Base-by-base conservation (phyloP, 352 stramenopile species). In the Phytophthora hybrid region DNA sequence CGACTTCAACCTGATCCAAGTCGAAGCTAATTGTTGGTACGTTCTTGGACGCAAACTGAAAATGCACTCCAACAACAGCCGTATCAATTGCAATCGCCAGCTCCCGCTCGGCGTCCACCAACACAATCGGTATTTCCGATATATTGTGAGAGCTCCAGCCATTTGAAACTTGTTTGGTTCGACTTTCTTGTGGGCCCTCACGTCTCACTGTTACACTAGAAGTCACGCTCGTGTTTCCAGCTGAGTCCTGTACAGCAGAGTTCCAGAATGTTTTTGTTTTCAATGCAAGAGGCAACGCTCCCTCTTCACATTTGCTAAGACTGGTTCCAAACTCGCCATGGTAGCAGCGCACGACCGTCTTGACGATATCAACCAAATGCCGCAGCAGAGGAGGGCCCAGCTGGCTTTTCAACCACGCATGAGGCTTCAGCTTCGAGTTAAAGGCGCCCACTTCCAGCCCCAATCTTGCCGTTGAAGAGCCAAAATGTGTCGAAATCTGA, bases 41-140 rank as follows among this genome's bases (percentile, higher is more conserved):
- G 31, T 21, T 57, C 14, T 63, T 19, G 19, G 49, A 23, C 5
- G 39, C 49, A 51, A 71, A 62, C 13, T 60, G 47, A 31, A 71
- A 71, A 21, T 71, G 29, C 3, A 67, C 34, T 9, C 60, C 49
- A 14, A 67, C 46, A 51, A 31, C 39, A 11, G 2, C 5, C 6
- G 53, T 46, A 9, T 57, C 23, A 39, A 57, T 18, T 5, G 51
- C 9, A 10, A 34, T 57, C 13, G 37, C 23, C 19, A 57, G 14
- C 14, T 37, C 23, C 37, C 51, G 21, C 9, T 21, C n/a, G n/a
- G 16, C 8, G 47, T 57, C 51, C 5, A 57, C 13, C 11, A 57
- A 7, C 9, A 31, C 19, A 57, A 57, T 57, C 21, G 51, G 51
- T 4, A 57, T 32, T 23, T 32, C 18, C 23, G 51, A 19, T 23